Conservation (phyloP, 345 rosid genomes). For the Hypericum androsaemum region DNA sequence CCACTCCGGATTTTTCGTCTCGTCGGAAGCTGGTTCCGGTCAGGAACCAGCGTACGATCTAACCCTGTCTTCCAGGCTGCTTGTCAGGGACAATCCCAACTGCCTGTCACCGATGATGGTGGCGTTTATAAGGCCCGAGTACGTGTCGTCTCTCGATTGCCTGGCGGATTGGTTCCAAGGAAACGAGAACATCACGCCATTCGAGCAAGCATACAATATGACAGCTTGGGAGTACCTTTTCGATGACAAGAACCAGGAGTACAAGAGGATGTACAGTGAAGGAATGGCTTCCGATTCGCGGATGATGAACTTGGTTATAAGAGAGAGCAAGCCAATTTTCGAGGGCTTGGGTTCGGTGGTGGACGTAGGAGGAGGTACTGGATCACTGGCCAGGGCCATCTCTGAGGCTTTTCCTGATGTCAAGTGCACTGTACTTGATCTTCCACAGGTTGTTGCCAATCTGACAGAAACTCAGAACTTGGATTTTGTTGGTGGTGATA, state of each 20-base stretch:
- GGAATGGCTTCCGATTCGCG: constrained; percentile 39
- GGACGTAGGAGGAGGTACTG: constrained; percentile 46
- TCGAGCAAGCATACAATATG: constrained; percentile 25
- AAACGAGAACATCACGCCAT: constrained; percentile 14
- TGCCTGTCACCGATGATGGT: constrained; percentile 26
- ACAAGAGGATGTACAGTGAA: constrained; percentile 14
- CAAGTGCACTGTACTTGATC: constrained; percentile 36
- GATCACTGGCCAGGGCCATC: constrained; percentile 27
- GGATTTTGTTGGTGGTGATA: constrained; percentile 34
- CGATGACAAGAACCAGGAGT: constrained; percentile 14
- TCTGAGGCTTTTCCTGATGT: constrained; percentile 24
- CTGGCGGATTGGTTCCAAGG: constrained; percentile 25
- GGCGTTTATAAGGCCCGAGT: constrained; percentile 19
- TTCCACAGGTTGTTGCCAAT: constrained; percentile 35
- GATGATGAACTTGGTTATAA: constrained; percentile 25
- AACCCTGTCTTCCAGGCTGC: constrained; percentile 28
- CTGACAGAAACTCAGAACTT: constrained; percentile 15
- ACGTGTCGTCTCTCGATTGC: constrained; percentile 18
- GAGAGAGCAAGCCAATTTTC: constrained; percentile 27
- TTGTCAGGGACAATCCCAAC: constrained; percentile 23
- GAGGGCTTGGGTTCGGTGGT: constrained; percentile 31
- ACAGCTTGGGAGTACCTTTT: constrained; percentile 16
- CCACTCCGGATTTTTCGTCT: constrained; percentile 29
- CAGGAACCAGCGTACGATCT: constrained; percentile 22
- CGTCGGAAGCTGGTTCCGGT: neutral